Percentiles rank a stretch among this genome's conserved stretches.
Conservation (phyloP, 179 eudicot genomes). For the Beta macrorhiza region DNA sequence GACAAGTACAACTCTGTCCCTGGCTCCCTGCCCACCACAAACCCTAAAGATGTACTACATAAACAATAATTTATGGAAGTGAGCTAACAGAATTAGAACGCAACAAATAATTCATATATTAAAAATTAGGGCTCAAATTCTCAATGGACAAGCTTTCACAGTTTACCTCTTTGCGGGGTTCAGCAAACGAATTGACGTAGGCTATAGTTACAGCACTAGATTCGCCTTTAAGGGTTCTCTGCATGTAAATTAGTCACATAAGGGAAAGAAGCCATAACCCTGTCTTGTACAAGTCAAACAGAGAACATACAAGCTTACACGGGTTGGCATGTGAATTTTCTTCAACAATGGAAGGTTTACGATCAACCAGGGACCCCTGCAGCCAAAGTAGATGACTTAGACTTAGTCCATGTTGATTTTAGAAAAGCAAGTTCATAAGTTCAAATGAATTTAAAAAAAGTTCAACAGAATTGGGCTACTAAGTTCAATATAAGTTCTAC, state of each 20-base stretch:
- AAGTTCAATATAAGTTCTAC: neutral
- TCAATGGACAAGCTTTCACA: slow-evolving; percentile 1
- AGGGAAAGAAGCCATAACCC: slow-evolving; percentile 13
- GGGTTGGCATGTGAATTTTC: slow-evolving; percentile 24
- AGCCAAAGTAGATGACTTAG: neutral
- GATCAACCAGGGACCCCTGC: slow-evolving; percentile 24
- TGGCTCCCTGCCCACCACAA: neutral
- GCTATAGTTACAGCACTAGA: slow-evolving; percentile 30
- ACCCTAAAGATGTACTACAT: neutral
- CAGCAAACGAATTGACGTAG: slow-evolving; percentile 20
- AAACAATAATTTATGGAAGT: neutral
- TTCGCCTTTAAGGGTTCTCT: slow-evolving; percentile 19
- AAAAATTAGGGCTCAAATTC: neutral
- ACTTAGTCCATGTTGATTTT: neutral
- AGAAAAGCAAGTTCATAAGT: neutral
- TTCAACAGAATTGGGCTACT: neutral
- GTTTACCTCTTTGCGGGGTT: slow-evolving; percentile 21
- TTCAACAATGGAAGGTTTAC: slow-evolving; percentile 22
- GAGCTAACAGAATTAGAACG: neutral
- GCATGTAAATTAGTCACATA: slow-evolving; percentile 3
- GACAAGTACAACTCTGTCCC: neutral
- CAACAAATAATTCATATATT: neutral
- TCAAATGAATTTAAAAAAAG: neutral
- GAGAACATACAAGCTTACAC: slow-evolving; percentile 33
- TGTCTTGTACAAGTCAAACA: slow-evolving; percentile 19